Evolutionary conservation across 441 rosid species (phyloP), one percentile per base, ranked within the genome.

Genomic region (Raphanus hybrid): DNA sequence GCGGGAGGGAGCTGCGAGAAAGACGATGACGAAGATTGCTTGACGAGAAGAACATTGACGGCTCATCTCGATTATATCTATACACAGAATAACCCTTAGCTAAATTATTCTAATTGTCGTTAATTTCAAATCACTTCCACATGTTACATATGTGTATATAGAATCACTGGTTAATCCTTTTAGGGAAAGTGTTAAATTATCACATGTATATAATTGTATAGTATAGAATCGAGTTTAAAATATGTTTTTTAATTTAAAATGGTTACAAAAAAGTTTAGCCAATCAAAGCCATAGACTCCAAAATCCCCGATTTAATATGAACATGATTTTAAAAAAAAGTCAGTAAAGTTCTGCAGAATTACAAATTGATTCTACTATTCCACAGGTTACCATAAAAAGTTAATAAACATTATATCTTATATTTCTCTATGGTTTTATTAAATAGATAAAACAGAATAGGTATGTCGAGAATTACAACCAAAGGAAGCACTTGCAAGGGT

Each of bases 61-160:
- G 87, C 89, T 69, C 90, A 86, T 82, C 45, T 69, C 29, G 93
- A 91, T 80, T 91, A 89, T 37, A 84, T 89, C 65, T 91, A 91
- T 39, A 89, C 90, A 78, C 89, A 87, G 76, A 84, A 86, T 16
- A 61, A 73, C 4, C 29, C 12, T 18, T 77, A 77, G 61, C 12
- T 69, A 63, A 39, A 62, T 35, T 67, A 11, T 14, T 34, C 8
- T 3, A 35, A 16, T 15, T 57, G 35, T 73, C 50, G 60, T 41
- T 20, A 16, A 54, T 16, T 5, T 50, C 39, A 4, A 37, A 68
- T 73, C 34, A 67, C 20, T 11, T 23, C 12, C 57, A 77, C 81
- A 78, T 71, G 57, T 59, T 60, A 59, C 20, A 57, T 4, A 34
- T 64, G 71, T 65, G 64, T 65, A 66, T 18, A 71, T 67, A 78